phyloP scores from a whole-genome alignment of 2,329 filamentous ascomycete species.

The Alternaria longipes region DNA sequence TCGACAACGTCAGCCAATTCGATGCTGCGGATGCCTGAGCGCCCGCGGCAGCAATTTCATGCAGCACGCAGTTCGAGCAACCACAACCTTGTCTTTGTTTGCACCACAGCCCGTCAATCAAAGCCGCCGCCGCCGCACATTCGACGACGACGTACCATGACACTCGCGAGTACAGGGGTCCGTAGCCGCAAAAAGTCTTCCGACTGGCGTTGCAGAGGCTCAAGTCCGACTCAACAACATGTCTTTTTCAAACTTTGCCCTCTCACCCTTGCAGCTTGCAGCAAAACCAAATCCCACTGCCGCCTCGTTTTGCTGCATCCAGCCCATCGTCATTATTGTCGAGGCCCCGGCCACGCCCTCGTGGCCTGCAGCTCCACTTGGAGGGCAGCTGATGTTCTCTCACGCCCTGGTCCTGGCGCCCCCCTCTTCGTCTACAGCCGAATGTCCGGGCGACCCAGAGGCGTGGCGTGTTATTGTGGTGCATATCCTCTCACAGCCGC shows the following conservation, averaged over 20 bases:
- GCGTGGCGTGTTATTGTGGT: conserved; percentile 12
- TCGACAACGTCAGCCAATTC: conserved; percentile 25
- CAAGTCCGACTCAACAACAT: conserved; percentile 2
- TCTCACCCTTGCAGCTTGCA: neutral
- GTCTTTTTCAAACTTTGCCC: neutral
- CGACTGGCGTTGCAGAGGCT: conserved; percentile 4
- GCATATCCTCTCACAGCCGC: conserved; percentile 6
- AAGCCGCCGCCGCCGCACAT: conserved; percentile 16
- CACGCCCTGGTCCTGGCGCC: conserved; percentile 25
- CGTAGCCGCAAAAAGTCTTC: conserved; percentile 8
- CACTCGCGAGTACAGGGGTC: conserved; percentile 7
- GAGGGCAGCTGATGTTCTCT: conserved; percentile 34
- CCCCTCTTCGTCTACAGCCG: conserved; percentile 22
- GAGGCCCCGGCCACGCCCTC: conserved; percentile 28
- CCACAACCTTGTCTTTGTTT: conserved; percentile 36
- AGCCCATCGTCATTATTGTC: conserved; percentile 31
- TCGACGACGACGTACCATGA: conserved; percentile 7
- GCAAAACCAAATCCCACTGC: conserved; percentile 1
- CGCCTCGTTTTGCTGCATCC: conserved; percentile 23
- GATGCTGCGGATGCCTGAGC: conserved; percentile 21
- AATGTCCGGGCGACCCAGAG: conserved; percentile 19
- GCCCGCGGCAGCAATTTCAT: conserved; percentile 27
- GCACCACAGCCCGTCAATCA: conserved; percentile 42
- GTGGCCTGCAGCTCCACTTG: conserved; percentile 25
- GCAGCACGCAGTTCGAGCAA: conserved; percentile 31